These are phyloP conservation scores for Irpex rosettiformis DNA, from an alignment of 1,284 basidiomycete genomes.

Conservation along the genomic window DNA sequence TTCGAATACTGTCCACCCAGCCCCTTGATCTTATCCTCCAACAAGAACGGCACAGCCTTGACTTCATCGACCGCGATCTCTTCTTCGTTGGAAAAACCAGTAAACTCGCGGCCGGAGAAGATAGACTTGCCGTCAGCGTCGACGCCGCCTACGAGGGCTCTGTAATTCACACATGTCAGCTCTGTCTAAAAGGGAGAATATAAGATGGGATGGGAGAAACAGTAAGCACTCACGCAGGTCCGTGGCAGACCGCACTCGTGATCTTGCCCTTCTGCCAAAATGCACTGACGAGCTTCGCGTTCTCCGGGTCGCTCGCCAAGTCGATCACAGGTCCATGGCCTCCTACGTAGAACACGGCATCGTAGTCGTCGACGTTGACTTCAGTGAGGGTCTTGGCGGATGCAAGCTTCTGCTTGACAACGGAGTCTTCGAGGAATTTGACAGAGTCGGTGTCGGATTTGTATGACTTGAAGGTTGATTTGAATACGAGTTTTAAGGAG, in stretches of 20 bases:
- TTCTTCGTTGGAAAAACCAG: conserved; percentile 62
- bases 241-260: conserved; percentile 73
- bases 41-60: conserved; percentile 60
- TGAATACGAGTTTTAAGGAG: background rate
- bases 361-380: conserved; percentile 60
- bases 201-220: background rate
- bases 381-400: conserved; percentile 60
- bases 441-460: conserved; percentile 54
- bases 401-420: conserved; percentile 55
- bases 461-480: conserved; percentile 38
- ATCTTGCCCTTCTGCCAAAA: conserved; percentile 63
- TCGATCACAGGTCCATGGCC: conserved; percentile 75
- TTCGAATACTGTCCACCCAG: conserved; percentile 68
- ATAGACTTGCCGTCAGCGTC: conserved; percentile 57
- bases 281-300: conserved; percentile 52
- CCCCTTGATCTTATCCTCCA: conserved; percentile 58
- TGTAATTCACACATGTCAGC: conserved; percentile 5
- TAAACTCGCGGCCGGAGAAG: conserved; percentile 56
- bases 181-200: background rate
- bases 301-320: conserved; percentile 53
- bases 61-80: conserved; percentile 8
- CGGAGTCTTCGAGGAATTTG: conserved; percentile 61
- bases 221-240: conserved; percentile 43
- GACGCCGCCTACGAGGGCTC: conserved; percentile 51
- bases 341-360: conserved; percentile 76